Evolutionary conservation across 805 yeast species (phyloP), one percentile per base, ranked within the genome.

Genomic region (Hanseniaspora lachancei): DNA sequence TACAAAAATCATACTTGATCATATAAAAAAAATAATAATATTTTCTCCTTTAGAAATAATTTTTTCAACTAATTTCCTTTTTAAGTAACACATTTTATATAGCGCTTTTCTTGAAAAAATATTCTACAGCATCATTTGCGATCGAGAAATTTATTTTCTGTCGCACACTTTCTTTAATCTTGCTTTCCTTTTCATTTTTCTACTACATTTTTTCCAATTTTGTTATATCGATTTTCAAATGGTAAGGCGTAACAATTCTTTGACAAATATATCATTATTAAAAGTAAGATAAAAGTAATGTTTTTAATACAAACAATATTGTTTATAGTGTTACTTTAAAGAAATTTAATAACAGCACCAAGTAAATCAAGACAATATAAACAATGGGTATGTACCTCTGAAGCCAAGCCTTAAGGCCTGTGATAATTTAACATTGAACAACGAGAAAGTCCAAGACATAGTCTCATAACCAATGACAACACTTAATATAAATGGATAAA

Each of bases 371-470:
- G 49, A 46, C 49, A 46, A 46, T 34, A 41, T 46, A 46, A 27
- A 46, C n/a, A 46, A 46, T 46, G 49, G 49, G 49, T 46, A 46
- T 46, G 49, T 46, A 46, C 49, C 47, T 43, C 27, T 43, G 34
- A 43, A 24, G 16, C 39, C 6, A n/a, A 5, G 34, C 39, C 38
- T 10, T 21, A 23, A 34, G 3, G 18, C 39, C 49, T 32, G 39
- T 46, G 49, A 32, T 27, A 32, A 21, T 41, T 29, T 23, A 41
- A 13, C 29, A 23, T 21, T 20, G n/a, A 21, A 4, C 16, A 41
- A 21, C 24, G 4, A 21, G 21, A 18, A 21, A 21, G 7, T 21
- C 23, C 29, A 41, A 23, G 16, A 23, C 29, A 41, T 15, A 21
- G 44, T 13, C 15, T 41, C 12, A 15, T 7, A 6, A 36, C n/a